Percentiles rank a stretch among this genome's conserved stretches.
phyloP scores from a whole-genome alignment of 495 filamentous ascomycete species.

The Aspergillus homomorphus region DNA sequence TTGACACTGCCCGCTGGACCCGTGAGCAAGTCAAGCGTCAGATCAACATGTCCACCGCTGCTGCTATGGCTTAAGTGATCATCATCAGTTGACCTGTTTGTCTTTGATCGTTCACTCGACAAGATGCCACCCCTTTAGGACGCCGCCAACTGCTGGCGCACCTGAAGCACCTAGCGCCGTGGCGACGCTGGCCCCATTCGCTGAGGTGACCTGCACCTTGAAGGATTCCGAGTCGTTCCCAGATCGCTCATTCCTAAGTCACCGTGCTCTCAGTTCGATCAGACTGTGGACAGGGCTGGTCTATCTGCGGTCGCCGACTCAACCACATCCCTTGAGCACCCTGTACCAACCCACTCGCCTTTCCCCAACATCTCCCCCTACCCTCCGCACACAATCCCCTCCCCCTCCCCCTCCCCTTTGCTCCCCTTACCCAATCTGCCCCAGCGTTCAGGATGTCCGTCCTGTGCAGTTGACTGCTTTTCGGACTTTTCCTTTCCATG shows the following conservation, averaged over 20 bases:
- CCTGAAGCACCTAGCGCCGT: constrained; percentile 18
- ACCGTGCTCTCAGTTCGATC: constrained; percentile 1
- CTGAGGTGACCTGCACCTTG: constrained; percentile 8
- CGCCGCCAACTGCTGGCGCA: constrained; percentile 11
- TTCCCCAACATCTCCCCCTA: neutral
- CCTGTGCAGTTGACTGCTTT: constrained; percentile 14
- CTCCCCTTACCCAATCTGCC: constrained; percentile 5
- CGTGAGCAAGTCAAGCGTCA: constrained; percentile 97
- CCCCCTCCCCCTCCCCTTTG: neutral
- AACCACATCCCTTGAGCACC: constrained; percentile 4
- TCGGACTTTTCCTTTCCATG: constrained; percentile 18
- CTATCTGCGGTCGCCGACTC: neutral
- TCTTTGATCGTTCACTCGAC: constrained; percentile 10
- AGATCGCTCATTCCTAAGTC: constrained; percentile 10
- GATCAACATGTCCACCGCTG: constrained; percentile 46
- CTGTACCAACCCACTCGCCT: constrained; percentile 1
- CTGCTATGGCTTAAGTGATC: constrained; percentile 37
- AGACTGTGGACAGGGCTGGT: neutral
- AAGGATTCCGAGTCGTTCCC: constrained; percentile 17
- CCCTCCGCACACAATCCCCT: neutral
- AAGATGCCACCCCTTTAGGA: constrained; percentile 11
- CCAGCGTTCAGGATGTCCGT: constrained; percentile 6
- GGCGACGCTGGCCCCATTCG: constrained; percentile 3
- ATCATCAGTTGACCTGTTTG: neutral
- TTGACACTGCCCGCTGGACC: constrained; percentile 94